Percentiles rank a stretch among this genome's conserved stretches.
phyloP scores from a whole-genome alignment of 1,284 basidiomycete genomes.

The Cryptococcus amylolentus region DNA sequence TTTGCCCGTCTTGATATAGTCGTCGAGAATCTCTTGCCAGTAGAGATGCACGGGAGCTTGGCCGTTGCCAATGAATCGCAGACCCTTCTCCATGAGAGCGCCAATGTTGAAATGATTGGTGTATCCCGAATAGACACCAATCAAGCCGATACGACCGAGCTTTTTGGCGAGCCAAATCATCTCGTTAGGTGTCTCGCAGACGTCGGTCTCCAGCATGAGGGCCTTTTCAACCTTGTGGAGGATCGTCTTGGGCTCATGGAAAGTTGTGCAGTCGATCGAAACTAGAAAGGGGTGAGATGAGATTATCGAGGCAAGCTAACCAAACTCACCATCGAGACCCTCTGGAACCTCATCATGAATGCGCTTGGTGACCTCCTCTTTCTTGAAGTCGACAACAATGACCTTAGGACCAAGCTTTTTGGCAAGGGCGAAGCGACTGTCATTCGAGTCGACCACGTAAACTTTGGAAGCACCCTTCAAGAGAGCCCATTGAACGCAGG shows the following conservation, averaged over 20 bases:
- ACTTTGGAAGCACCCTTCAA: slow-evolving; percentile 68
- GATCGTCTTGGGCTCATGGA: slow-evolving; percentile 64
- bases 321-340: slow-evolving; percentile 59
- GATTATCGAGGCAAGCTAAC: neutral
- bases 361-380: slow-evolving; percentile 59
- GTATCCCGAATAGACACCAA: slow-evolving; percentile 60
- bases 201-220: slow-evolving; percentile 72
- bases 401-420: slow-evolving; percentile 55
- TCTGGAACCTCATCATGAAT: slow-evolving; percentile 62
- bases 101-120: slow-evolving; percentile 64
- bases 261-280: slow-evolving; percentile 54
- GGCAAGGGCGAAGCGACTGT: slow-evolving; percentile 63
- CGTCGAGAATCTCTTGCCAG: slow-evolving; percentile 66
- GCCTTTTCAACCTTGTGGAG: slow-evolving; percentile 66
- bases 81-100: slow-evolving; percentile 70
- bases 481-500: slow-evolving; percentile 60
- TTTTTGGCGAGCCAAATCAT: slow-evolving; percentile 58
- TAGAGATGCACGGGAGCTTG: slow-evolving; percentile 68
- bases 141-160: slow-evolving; percentile 62
- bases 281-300: slow-evolving; percentile 21
- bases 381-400: slow-evolving; percentile 63
- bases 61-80: slow-evolving; percentile 66
- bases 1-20: slow-evolving; percentile 59
- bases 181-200: slow-evolving; percentile 63
- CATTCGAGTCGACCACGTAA: slow-evolving; percentile 67